Base-by-base conservation (phyloP, 2,329 filamentous ascomycete species). In the Talaromyces islandicus region DNA sequence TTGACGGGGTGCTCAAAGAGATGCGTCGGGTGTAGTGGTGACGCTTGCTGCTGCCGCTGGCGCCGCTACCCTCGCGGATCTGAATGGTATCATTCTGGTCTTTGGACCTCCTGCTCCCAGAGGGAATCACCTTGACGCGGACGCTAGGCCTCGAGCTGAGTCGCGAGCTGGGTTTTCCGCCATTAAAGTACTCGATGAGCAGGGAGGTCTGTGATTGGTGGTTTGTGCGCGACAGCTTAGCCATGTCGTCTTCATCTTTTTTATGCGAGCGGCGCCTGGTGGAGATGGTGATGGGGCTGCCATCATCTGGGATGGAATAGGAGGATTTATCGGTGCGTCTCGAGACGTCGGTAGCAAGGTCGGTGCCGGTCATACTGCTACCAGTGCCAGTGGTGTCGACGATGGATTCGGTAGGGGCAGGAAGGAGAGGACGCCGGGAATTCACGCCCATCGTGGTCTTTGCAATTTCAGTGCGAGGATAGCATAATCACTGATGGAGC, bases 171-270 rank as follows among this genome's bases (percentile, higher is more conserved):
- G 67, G 81, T 60, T 83, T 92, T 64, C 88, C 86, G 66, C 87
- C 90, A 77, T 96, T 92, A 70, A 95, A 97, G 76, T 96, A 96
- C 77, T 97, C 92, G 69, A 97, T 97, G 68, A 97, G 81, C 66
- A 97, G 82, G 60, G 91, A 95, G 41, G 92, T 96, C 78, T 96
- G 92, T 52, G 91, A 96, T 68, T 85, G 76, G 51, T 83, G 75
- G 70, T 76, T 71, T 70, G 78, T 75, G 72, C 75, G 81, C 75
- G 80, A 80, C 60, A 83, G 77, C 64, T 77, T 82, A 62, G 73
- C 70, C 43, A 72, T 75, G 63, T 81, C 77, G 83, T 82, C 85
- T 73, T 85, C 87, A 68, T 77, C 86, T 84, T 75, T 72, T 63
- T 73, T 70, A 54, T 66, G 68, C 25, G 65, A 64, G 54, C 65